phyloP scores from a whole-genome alignment of 2,329 filamentous ascomycete species.

The Penicillium olsonii region DNA sequence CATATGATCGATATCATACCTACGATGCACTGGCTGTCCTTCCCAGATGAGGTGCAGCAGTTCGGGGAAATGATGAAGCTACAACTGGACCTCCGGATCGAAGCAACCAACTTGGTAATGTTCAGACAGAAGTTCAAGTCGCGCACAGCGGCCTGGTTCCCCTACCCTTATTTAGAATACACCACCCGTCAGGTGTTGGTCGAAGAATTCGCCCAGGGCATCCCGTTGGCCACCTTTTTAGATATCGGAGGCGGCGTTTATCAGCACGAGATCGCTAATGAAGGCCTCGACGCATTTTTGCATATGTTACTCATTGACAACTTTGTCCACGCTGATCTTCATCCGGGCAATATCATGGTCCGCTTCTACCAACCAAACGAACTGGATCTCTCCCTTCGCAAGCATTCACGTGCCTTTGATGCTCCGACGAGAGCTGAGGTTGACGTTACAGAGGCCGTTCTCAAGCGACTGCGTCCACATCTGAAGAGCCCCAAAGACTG shows the following conservation, averaged over 20 bases:
- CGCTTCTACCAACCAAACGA: conserved; percentile 87
- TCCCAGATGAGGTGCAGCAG: conserved; percentile 89
- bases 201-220: conserved; percentile 94
- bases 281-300: conserved; percentile 92
- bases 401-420: conserved; percentile 44
- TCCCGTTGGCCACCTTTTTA: conserved; percentile 86
- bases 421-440: conserved; percentile 54
- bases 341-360: conserved; percentile 99
- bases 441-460: conserved; percentile 85
- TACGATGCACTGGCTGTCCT: conserved; percentile 94
- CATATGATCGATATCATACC: conserved; percentile 80
- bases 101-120: conserved; percentile 80
- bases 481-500: conserved; percentile 69
- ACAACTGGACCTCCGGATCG: conserved; percentile 93
- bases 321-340: conserved; percentile 93
- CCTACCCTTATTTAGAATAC: conserved; percentile 88
- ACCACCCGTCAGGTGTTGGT: conserved; percentile 90
- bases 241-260: conserved; percentile 90
- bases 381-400: conserved; percentile 62
- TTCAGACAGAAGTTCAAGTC: conserved; percentile 91
- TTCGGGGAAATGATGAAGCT: conserved; percentile 99
- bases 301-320: conserved; percentile 97
- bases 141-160: conserved; percentile 92
- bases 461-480: conserved; percentile 75
- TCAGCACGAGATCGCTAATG: conserved; percentile 89